Evolutionary conservation across 169 alveolate genomes (phyloP).

Genomic region (Babesia ovata): DNA sequence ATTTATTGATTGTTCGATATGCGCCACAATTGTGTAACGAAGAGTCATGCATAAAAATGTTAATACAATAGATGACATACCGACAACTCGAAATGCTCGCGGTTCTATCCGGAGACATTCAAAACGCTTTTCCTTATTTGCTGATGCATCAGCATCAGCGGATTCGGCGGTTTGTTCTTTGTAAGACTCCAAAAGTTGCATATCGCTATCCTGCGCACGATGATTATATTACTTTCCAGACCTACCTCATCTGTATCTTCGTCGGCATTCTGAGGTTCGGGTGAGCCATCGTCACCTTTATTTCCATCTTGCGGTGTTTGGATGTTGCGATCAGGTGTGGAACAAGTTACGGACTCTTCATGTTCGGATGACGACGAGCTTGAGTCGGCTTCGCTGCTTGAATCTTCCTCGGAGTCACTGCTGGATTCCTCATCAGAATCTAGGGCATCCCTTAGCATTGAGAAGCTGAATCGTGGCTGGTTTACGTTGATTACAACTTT

Average conservation of each 20-base stretch:
- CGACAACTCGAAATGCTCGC: constrained; percentile 19
- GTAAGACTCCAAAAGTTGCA: background rate
- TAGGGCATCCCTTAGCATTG: background rate
- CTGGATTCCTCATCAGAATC: constrained; percentile 17
- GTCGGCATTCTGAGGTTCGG: background rate
- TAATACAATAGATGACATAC: background rate
- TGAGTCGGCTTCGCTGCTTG: background rate
- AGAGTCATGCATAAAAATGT: too few species aligned
- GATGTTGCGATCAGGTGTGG: background rate
- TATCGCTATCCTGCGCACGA: constrained; percentile 27
- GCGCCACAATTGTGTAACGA: too few species aligned
- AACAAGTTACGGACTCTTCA: background rate
- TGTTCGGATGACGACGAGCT: background rate
- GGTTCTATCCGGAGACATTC: constrained; percentile 26
- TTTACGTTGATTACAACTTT: background rate
- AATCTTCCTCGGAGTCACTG: background rate
- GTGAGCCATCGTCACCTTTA: background rate
- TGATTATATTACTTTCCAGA: background rate
- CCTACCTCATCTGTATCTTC: constrained; percentile 10
- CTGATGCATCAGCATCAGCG: background rate
- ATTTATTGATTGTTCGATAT: too few species aligned
- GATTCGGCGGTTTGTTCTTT: background rate
- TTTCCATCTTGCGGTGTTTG: background rate
- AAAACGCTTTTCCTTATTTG: background rate
- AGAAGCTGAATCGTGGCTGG: constrained; percentile 6